Conservation (phyloP, 2,329 filamentous ascomycete species). For the Scytalidium lignicola region DNA sequence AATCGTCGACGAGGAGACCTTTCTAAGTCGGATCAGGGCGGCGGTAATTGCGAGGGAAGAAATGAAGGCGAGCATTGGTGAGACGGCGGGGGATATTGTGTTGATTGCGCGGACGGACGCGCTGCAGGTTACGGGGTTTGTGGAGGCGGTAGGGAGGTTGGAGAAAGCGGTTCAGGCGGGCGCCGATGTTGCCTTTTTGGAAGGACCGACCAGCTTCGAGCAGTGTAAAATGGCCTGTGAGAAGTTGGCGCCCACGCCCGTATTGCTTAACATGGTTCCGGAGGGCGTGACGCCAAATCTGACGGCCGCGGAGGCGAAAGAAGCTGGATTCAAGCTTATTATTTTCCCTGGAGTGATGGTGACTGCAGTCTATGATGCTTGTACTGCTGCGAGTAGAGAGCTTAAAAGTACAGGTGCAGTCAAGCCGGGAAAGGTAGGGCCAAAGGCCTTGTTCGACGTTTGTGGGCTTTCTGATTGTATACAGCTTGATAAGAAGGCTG, state of each 20-base stretch:
- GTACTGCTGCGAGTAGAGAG: slow-evolving; percentile 31
- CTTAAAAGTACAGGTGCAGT: slow-evolving; percentile 33
- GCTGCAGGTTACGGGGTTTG: slow-evolving; percentile 50
- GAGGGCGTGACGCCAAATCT: slow-evolving; percentile 50
- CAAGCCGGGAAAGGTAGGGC: slow-evolving; percentile 38
- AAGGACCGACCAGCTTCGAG: slow-evolving; percentile 48
- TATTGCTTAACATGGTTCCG: slow-evolving; percentile 54
- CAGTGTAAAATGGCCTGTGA: slow-evolving; percentile 41
- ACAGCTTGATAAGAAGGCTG: slow-evolving; percentile 36
- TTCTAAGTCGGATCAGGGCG: slow-evolving; percentile 50
- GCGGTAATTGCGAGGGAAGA: slow-evolving; percentile 44
- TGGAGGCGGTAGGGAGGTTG: slow-evolving; percentile 47
- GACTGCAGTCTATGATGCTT: slow-evolving; percentile 40
- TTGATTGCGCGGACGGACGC: slow-evolving; percentile 58
- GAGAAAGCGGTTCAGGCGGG: slow-evolving; percentile 46
- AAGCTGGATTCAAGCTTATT: slow-evolving; percentile 53
- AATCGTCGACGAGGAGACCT: slow-evolving; percentile 47
- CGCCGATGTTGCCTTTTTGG: slow-evolving; percentile 56
- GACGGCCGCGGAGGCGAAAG: slow-evolving; percentile 44
- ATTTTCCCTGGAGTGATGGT: slow-evolving; percentile 50
- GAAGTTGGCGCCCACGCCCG: slow-evolving; percentile 42
- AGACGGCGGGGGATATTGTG: no score
- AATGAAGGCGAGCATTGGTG: no score
- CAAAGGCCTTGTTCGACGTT: slow-evolving; percentile 44
- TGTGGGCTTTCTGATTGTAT: slow-evolving; percentile 47